Percentiles rank a stretch among this genome's conserved stretches.
These are phyloP conservation scores for Brassica carinata DNA, from an alignment of 345 rosid species.

Conservation along the genomic window DNA sequence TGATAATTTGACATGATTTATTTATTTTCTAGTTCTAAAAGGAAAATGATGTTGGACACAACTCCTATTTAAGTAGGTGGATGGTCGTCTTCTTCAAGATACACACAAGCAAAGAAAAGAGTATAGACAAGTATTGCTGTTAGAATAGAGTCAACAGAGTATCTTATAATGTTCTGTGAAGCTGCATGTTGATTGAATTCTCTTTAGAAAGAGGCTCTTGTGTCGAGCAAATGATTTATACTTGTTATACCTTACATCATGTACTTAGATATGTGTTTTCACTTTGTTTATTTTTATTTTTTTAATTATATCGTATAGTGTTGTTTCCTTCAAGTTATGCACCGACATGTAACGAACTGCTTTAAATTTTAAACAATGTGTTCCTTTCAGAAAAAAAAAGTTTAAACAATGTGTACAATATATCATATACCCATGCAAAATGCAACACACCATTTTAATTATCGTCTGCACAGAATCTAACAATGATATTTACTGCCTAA, in stretches of 20 bases:
- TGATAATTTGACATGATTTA: too few species aligned
- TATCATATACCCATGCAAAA: slow-evolving; percentile 7
- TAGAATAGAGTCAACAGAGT: not conserved
- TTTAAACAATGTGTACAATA: not conserved
- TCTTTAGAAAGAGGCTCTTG: not conserved
- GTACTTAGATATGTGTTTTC: too few species aligned
- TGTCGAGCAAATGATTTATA: too few species aligned
- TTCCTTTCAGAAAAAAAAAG: too few species aligned
- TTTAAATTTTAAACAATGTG: not conserved
- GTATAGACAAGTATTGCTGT: too few species aligned
- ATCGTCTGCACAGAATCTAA: slow-evolving; percentile 24
- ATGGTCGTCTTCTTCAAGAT: not conserved
- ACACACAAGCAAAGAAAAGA: too few species aligned
- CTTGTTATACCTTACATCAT: too few species aligned
- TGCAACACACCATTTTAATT: slow-evolving; percentile 12
- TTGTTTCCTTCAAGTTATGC: not conserved
- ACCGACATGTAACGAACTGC: not conserved
- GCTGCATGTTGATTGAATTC: not conserved
- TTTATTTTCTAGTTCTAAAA: too few species aligned
- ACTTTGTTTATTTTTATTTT: too few species aligned
- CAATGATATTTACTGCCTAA: slow-evolving; percentile 26
- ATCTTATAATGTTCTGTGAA: not conserved
- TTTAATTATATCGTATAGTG: too few species aligned
- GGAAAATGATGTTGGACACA: not conserved
- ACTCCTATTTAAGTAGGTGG: not conserved